Evolutionary conservation across 805 yeast genomes (phyloP).

Genomic region (Yarrowia sp.): DNA sequence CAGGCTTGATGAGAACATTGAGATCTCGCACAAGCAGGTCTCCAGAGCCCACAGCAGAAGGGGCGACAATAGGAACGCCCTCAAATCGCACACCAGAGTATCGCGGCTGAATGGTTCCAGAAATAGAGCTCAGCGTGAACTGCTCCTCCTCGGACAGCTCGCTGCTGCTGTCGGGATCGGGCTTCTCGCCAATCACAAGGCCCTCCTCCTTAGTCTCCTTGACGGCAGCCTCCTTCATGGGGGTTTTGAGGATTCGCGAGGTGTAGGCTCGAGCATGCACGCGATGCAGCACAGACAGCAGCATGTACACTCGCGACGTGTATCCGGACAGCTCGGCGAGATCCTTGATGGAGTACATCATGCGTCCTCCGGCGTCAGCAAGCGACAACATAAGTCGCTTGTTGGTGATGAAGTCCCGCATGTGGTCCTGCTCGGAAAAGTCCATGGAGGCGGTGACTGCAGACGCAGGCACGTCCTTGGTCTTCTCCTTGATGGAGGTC

Average conservation of each 20-base stretch:
- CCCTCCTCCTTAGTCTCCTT: slow-evolving; percentile 27
- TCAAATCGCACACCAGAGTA: slow-evolving; percentile 81
- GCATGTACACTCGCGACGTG: slow-evolving; percentile 77
- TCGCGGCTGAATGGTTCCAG: slow-evolving; percentile 76
- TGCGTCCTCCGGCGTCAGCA: slow-evolving; percentile 92
- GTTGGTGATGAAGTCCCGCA: slow-evolving; percentile 87
- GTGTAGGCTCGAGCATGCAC: slow-evolving; percentile 58
- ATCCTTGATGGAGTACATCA: slow-evolving; percentile 93
- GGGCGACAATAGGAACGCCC: slow-evolving; percentile 77
- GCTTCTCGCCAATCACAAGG: slow-evolving; percentile 21
- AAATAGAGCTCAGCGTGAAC: slow-evolving; percentile 50
- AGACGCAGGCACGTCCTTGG: slow-evolving; percentile 35
- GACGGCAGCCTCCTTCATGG: slow-evolving; percentile 3
- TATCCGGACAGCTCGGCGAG: slow-evolving; percentile 87
- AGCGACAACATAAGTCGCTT: slow-evolving; percentile 84
- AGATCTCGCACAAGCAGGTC: slow-evolving; percentile 60
- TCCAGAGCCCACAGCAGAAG: slow-evolving; percentile 49
- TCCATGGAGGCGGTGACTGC: slow-evolving; percentile 31
- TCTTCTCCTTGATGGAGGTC: slow-evolving; percentile 36
- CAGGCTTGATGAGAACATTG: slow-evolving; percentile 57
- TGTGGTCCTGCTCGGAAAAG: slow-evolving; percentile 45
- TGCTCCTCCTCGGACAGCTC: slow-evolving; percentile 25
- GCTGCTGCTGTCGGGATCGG: slow-evolving; percentile 5
- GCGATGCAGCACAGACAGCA: slow-evolving; percentile 74
- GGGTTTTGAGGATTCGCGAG: slow-evolving; percentile 20